Evolutionary conservation across 1,284 basidiomycete species (phyloP), one percentile per base, ranked within the genome.

Genomic region (Cyathus olla): DNA sequence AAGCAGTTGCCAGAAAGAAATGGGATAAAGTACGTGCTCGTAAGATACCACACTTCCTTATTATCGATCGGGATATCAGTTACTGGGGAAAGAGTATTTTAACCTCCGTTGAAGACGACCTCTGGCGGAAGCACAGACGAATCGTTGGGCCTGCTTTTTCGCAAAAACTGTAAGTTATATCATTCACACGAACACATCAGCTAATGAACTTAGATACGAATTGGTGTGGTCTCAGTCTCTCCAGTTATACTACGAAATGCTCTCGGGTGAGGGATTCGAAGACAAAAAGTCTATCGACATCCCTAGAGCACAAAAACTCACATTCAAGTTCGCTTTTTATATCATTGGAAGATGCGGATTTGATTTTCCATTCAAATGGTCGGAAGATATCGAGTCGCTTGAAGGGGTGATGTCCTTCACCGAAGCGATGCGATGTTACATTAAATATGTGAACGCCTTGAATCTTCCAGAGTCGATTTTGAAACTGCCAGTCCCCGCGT

Each of bases 71-170:
- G 40, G 17, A 17, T 21, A 19, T 3, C 58, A 86, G 84, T 2
- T 55, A 76, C 3, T 86, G 80, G 79, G 86, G 85, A 4, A 81
- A 82, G 72, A 87, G 82, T 62, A 69, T 86, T 6, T 62, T 80
- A 17, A 73, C 80, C 15, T 71, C 83, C 2, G 80, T n/a, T n/a
- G n/a, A 84, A 19, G 80, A 80, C 1, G 81, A 83, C 1, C 65
- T 71, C 3, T 87, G 85, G 85, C 74, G 83, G 39, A 85, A 78
- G 56, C 83, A 88, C 65, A 72, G 86, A 42, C 76, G 79, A 13
- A 75, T 87, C 37, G 74, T 83, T 65, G 83, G 80, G 4, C 85
- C 85, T 53, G 83, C 85, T 1, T 87, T 88, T 60, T 82, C 80
- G 53, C 80, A 76, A 28, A 77, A 79, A 39, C 67, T 84, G 86